Conservation (phyloP, 1,284 basidiomycete genomes). For the Austroboletus novae-zelandiae region DNA sequence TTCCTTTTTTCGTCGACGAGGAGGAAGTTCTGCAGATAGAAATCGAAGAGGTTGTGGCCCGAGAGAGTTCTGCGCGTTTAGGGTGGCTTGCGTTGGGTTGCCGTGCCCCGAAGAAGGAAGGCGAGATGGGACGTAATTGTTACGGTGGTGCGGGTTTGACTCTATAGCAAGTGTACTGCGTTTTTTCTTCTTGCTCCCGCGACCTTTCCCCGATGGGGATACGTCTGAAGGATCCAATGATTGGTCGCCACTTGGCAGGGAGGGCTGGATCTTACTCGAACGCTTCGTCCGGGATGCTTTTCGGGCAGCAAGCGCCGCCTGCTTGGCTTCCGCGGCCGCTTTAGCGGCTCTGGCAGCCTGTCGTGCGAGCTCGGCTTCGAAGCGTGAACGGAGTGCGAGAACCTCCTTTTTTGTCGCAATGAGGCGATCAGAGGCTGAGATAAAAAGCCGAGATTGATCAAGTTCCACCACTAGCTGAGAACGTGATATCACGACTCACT, state of each 20-base stretch:
- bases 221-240: constrained; percentile 40
- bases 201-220: constrained; percentile 32
- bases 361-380: constrained; percentile 67
- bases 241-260: constrained; percentile 31
- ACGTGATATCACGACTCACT: constrained; percentile 55
- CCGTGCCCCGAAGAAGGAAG: constrained; percentile 57
- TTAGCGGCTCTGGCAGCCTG: constrained; percentile 60
- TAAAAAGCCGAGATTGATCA: constrained; percentile 23
- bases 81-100: constrained; percentile 37
- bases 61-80: constrained; percentile 47
- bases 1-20: constrained; percentile 40
- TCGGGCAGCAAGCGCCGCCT: constrained; percentile 32
- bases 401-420: constrained; percentile 67
- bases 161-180: constrained; percentile 81
- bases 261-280: constrained; percentile 37
- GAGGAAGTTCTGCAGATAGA: constrained; percentile 63
- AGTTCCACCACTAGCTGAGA: constrained; percentile 20
- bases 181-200: constrained; percentile 83
- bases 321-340: constrained; percentile 42
- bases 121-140: constrained; percentile 83
- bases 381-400: constrained; percentile 56
- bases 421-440: constrained; percentile 66
- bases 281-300: constrained; percentile 37
- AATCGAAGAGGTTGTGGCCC: constrained; percentile 63
- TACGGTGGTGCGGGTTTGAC: constrained; percentile 86